Evolutionary conservation across 768 basidiomycete genomes (phyloP), one percentile per base, ranked within the genome.

Genomic region (Amanita pallidorosea): DNA sequence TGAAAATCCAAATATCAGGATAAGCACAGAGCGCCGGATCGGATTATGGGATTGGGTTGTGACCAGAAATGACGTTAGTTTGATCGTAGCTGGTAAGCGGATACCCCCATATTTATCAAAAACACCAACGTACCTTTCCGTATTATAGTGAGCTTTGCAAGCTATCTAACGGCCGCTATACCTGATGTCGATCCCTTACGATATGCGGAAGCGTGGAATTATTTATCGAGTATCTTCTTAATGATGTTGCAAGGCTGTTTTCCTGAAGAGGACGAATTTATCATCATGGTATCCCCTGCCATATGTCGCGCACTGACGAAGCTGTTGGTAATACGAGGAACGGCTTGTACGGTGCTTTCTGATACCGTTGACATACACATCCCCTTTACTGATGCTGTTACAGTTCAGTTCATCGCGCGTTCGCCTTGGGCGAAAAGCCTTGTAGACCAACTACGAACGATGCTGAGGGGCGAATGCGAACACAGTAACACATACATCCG

Each of bases 391-490:
- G 34, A 44, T 20, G 27, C 3, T 42, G 4, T 37, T 7, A 17
- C 33, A 70, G 67, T 51, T 18, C 56, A 55, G 23, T 65, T 61
- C 45, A 59, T 65, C 44, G 54, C 59, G 13, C 61, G 58, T 36
- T 77, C 78, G 13, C 76, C 77, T 2, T 82, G 81, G 76, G 74
- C 78, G 2, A 58, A 63, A 15, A 71, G 64, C 25, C 62, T 86
- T 31, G 61, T 60, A 47, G 60, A 62, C 6, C 64, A 68, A 40
- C 56, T 85, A 54, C 62, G 57, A 49, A 55, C 55, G 3, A 44
- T 76, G 12, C 15, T 51, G 17, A 35, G n/a, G 18, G 9, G 33
- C 42, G 31, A n/a, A 22, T 9, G 17, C 12, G 22, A 23, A 15
- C 7, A 15, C 15, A 29, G 27, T 12, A 25, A 44, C 27, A 29